Base-by-base conservation (phyloP, 2,329 filamentous ascomycete species). In the Trichoderma gracile region DNA sequence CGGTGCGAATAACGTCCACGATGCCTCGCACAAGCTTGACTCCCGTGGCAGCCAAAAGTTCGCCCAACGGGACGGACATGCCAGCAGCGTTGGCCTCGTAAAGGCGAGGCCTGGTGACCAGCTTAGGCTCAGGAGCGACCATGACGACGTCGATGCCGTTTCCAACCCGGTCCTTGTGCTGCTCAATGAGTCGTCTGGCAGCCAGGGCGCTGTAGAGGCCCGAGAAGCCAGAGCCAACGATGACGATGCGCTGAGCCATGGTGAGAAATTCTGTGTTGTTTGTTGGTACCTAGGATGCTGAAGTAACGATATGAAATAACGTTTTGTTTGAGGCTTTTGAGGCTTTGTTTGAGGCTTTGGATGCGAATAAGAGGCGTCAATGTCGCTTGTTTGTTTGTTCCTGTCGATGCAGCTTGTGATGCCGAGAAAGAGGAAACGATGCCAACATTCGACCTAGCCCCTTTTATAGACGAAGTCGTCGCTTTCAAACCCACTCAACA, bases 121-220 rank as follows among this genome's bases (percentile, higher is more conserved):
- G 62, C 5, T 45, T 61, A 0, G 73, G 71, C 54, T 75, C 68
- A 0, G 76, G 76, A 3, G 76, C 69, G 23, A 78, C 68, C 55
- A 78, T 69, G 5, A 68, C 38, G 27, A 78, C 69, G 23, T 75
- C 67, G 33, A 76, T 65, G 12, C 68, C 64, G 5, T 57, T 63
- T 30, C 53, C 38, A 12, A 46, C 9, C 15, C 33, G 19, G 45
- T 38, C 54, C n/a, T 59, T 60, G 14, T 58, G 52, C 17, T 73
- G 66, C 9, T 68, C 67, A 14, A 75, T 68, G 14, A 77, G 72
- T 2, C 75, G 72, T 53, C 69, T 70, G 25, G 77, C 76, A 6
- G 74, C 67, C 1, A 78, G 68, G 7, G 76, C 77, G 42, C 75
- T 77, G 74, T 74, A 76, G 2, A 77, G 57, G 10, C 76, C 76